Evolutionary conservation across 192 early-diverging fungal species (phyloP), one percentile per base, ranked within the genome.

Genomic region (Mortierella alpina): DNA sequence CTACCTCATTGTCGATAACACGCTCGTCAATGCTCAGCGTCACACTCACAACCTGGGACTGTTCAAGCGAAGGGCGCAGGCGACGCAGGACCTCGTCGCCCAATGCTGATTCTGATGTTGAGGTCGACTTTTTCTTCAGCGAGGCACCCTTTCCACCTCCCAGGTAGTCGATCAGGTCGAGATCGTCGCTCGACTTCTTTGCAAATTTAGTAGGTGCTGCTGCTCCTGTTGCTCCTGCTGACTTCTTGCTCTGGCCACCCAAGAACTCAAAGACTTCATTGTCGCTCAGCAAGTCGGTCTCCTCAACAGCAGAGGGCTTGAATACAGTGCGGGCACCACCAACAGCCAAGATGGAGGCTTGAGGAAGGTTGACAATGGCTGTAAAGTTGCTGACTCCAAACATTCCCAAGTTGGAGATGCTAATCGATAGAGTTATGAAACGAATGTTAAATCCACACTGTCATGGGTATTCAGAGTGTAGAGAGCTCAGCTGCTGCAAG

Each of bases 361-460:
- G 95, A 7, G 96, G 96, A 31, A 90, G 91, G 88, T 96, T 95
- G 82, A 96, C 94, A 64, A 96, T 95, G 47, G 93, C 95, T 18
- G 95, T 93, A 85, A 96, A 96, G 72, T 91, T 88, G 59, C 82
- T 84, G 68, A 96, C 91, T 18, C 93, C 94, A 83, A 91, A 95
- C 94, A 95, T 95, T 59, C 94, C 96, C 70, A 98, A 85, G 87
- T 98, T 96, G 68, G 93, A 96, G 72, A 98, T 93, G 48, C 96
- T 83, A 71, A 41, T 6, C 31, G 31, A 31, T 15, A 4, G 17
- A 51, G 50, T 1, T 2, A 51, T 12, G 50, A 51, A 51, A 51
- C 4, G 17, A 51, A 51, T 15, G 17, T 15, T 51, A 51, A 2
- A 15, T 15, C 11, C 50, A 51, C 50, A 17, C 50, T 51, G 13